Base-by-base conservation (phyloP, 2,329 filamentous ascomycete genomes). In the Sordariomycetes sp. region DNA sequence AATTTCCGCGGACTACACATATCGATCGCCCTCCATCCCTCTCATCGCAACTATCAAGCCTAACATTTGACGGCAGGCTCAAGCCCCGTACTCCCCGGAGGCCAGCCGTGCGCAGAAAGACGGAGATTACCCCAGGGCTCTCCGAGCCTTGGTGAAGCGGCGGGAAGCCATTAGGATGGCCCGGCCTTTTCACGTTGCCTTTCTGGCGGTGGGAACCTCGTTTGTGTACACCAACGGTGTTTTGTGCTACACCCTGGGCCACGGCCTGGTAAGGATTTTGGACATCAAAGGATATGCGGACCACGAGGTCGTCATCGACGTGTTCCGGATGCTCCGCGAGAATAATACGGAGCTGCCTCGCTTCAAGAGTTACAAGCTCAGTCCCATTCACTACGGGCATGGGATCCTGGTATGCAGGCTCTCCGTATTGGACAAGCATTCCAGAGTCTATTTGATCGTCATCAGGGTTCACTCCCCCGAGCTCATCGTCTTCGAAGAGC, bases 201-300 rank as follows among this genome's bases (percentile, higher is more conserved):
- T 84, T 0, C 65, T 89, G 35, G 85, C 78, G 3, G 72, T 80
- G 56, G 84, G 78, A 3, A 76, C 81, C 25, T 73, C 75, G 3
- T 89, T 85, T 67, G 66, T 83, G 1, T 89, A 86, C 65, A 72
- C 74, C 20, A 75, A 81, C 58, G 85, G 86, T 6, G 74, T 80
- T 12, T 69, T 90, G 17, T 88, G 85, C 62, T 86, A 89, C 64
- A 76, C 80, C 12, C 65, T 74, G 48, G 73, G 76, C 50, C 59
- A 64, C 39, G 55, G 65, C 60, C 63, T 65, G 54, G 72, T 90
- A 28, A 78, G 80, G 2, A 67, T 89, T 28, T 71, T 86, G 53
- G 73, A 86, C 59, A 69, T 88, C 20, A 78, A 81, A 62, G 64
- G 65, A 8, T 74, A 75, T 0, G 71, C 70, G 2, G 65, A 64